Conservation (phyloP, 2,329 filamentous ascomycete genomes). For the Pseudogymnoascus sp. region DNA sequence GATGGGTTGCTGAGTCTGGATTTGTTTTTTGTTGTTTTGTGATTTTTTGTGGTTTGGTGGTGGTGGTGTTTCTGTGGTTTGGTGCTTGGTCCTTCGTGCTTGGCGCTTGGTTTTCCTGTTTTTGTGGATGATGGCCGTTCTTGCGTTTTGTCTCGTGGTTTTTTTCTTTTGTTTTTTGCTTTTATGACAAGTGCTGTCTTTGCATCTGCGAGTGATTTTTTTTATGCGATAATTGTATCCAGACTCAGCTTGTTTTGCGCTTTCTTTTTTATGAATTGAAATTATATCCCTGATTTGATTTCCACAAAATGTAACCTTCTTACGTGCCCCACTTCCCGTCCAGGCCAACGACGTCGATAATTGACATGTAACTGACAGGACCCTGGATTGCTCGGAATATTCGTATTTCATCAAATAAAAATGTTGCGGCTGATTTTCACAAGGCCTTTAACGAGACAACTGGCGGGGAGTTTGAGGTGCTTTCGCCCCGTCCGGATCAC, state of each 20-base stretch:
- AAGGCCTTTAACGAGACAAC: neutral
- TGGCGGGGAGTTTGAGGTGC: neutral
- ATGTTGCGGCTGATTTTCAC: neutral
- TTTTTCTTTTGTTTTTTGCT: neutral
- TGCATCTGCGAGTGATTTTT: neutral
- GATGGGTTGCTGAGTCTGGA: neutral
- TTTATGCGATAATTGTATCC: neutral
- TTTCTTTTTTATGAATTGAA: neutral
- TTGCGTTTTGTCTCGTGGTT: neutral
- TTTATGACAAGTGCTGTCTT: constrained; percentile 8
- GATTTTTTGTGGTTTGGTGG: neutral
- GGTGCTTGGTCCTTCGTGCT: neutral
- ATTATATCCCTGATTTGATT: neutral
- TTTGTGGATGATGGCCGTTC: neutral
- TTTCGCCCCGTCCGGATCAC: neutral
- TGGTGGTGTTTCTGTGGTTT: neutral
- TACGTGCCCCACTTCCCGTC: neutral
- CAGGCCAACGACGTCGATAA: neutral
- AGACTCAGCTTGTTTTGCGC: neutral
- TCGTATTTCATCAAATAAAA: too few species aligned
- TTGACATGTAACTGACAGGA: too few species aligned
- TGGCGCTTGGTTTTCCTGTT: neutral
- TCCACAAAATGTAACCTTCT: neutral
- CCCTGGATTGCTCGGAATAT: too few species aligned
- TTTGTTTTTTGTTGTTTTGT: neutral